A percentile compares a stretch with the other conserved stretches of the same genome.
phyloP scores from a whole-genome alignment of 306 rosid genomes.

The Fagus crenata region DNA sequence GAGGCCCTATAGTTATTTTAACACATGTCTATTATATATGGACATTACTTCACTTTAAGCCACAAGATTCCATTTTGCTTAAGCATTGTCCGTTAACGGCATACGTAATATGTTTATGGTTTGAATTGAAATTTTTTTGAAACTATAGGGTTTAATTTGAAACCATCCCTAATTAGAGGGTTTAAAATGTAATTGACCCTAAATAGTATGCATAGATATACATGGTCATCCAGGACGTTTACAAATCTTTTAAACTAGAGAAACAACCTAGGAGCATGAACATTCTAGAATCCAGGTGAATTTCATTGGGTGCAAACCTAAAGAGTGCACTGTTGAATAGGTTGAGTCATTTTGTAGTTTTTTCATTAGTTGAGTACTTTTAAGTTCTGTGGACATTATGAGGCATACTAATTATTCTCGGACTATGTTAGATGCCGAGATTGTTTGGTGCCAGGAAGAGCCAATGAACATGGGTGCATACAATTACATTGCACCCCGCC shows the following conservation, averaged over 20 bases:
- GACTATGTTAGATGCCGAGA: slow-evolving; percentile 74
- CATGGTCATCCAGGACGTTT: neutral
- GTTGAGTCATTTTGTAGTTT: neutral
- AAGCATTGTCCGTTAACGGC: no score
- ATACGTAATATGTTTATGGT: no score
- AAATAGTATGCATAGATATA: neutral
- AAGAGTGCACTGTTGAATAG: neutral
- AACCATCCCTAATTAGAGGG: no score
- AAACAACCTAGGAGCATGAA: neutral
- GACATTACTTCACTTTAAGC: no score
- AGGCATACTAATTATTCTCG: slow-evolving; percentile 17
- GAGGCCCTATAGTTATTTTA: no score
- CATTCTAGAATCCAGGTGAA: neutral
- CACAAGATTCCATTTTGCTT: no score
- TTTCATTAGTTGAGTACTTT: neutral
- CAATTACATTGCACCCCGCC: slow-evolving; percentile 67
- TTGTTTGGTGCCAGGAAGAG: slow-evolving; percentile 98
- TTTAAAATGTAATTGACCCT: no score
- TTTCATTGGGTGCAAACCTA: neutral
- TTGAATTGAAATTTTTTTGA: no score
- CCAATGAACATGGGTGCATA: slow-evolving; percentile 98
- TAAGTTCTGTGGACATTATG: neutral
- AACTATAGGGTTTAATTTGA: no score
- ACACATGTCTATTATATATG: no score
- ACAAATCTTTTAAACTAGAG: neutral